A percentile compares a stretch with the other conserved stretches of the same genome.
These are phyloP conservation scores for Peniophora sp. DNA, from an alignment of 1,284 basidiomycete species.

Conservation along the genomic window DNA sequence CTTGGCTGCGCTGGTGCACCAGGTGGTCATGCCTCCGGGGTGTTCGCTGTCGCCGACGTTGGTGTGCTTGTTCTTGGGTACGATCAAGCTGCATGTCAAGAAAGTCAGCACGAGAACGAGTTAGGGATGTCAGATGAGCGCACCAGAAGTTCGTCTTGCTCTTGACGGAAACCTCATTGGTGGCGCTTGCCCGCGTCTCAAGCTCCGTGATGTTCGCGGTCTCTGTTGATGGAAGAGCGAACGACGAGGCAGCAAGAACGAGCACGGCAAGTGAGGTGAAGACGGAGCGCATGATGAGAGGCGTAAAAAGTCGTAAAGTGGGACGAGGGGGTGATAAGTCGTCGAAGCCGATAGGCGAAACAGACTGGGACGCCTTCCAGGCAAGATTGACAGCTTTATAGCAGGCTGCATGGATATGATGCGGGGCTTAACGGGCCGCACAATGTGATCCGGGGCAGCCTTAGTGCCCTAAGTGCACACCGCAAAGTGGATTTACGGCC, in stretches of 20 bases:
- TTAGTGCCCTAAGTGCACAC: too few species aligned
- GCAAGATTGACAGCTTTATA: too few species aligned
- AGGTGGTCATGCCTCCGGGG: slow-evolving; percentile 40
- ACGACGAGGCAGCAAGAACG: slow-evolving; percentile 2
- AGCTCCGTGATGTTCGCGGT: slow-evolving; percentile 1
- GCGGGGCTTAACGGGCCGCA: too few species aligned
- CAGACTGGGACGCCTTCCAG: too few species aligned
- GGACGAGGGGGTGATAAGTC: too few species aligned
- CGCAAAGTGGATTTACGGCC: too few species aligned
- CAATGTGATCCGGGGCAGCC: too few species aligned
- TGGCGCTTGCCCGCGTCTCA: neutral
- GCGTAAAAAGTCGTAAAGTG: neutral
- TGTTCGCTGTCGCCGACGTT: slow-evolving; percentile 44
- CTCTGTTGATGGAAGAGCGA: slow-evolving; percentile 5
- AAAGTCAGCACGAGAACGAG: neutral
- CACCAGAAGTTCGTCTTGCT: slow-evolving; percentile 29
- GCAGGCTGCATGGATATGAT: too few species aligned
- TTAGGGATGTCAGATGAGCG: neutral
- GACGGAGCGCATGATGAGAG: neutral
- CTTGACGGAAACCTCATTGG: slow-evolving; percentile 39
- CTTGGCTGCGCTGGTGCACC: slow-evolving; percentile 32
- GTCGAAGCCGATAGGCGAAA: too few species aligned
- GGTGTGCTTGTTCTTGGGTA: slow-evolving; percentile 31
- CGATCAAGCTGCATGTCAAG: slow-evolving; percentile 8
- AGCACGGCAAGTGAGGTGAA: neutral